Evolutionary conservation across 2,329 filamentous ascomycete genomes (phyloP), one percentile per base, ranked within the genome.

Genomic region (Aspergillus puulaauensis): DNA sequence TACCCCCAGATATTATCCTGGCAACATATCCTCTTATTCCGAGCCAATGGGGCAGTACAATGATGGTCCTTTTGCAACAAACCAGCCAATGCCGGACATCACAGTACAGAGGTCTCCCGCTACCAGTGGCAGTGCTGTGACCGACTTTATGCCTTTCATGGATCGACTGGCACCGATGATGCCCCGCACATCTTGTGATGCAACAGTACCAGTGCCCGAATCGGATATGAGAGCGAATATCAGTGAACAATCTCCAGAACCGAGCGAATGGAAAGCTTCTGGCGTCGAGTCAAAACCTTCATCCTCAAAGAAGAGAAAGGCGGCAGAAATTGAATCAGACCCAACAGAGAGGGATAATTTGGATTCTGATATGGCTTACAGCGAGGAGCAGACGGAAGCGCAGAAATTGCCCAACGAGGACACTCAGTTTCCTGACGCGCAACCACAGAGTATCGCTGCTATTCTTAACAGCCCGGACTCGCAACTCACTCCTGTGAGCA

Each of bases 231-330:
- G 27, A 31, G 27, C 39, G 12, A 44, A 19, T 19, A 21, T 17
- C 21, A 17, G 17, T 17, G 44, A 15, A n/a, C 33, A 33, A 31
- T 35, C 37, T 14, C 19, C 21, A 8, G 14, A 6, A 39, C 21
- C 17, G 14, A 19, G 37, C 31, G 14, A 17, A 11, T 53, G 19
- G 8, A 17, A 31, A 27, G 8, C 4, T 8, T 27, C 14, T 4
- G 33, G 12, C 12, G 12, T n/a, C 27, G 43, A n/a, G 8, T 43
- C 31, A n/a, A 39, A 56, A n/a, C 27, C 17, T 8, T 40, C 4
- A 11, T 31, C 44, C 1, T 12, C 37, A 12, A 50, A 31, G 27
- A 75, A 75, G 60, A 66, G 73, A 47, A 71, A 72, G 55, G 68
- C 65, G n/a, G 57, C 58, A 48, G 67, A 73, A 24, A 69, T 70